These are phyloP conservation scores for Daldinia sp. DNA, from an alignment of 2,329 filamentous ascomycete species.

Conservation along the genomic window DNA sequence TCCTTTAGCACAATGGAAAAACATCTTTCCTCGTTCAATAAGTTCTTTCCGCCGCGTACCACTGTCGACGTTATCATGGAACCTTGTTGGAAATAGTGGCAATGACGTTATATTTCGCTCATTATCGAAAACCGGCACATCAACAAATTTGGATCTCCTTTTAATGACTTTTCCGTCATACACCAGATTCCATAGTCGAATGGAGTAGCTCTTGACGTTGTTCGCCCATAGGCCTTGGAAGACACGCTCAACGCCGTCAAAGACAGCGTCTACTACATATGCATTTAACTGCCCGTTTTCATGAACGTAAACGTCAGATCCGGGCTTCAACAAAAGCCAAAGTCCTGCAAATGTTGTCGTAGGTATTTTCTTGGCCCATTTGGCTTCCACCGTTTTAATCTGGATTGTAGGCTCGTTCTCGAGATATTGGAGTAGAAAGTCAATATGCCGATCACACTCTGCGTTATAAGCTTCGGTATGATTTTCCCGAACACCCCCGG, in stretches of 20 bases:
- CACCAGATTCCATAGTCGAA: constrained; percentile 32
- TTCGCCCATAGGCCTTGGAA: constrained; percentile 21
- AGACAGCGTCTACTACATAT: constrained; percentile 32
- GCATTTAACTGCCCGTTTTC: constrained; percentile 38
- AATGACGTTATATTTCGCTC: constrained; percentile 34
- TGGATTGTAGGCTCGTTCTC: constrained; percentile 31
- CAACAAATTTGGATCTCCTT: constrained; percentile 19
- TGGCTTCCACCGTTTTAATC: constrained; percentile 24
- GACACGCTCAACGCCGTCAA: constrained; percentile 25
- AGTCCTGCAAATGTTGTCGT: constrained; percentile 36
- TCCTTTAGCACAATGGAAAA: constrained; percentile 27
- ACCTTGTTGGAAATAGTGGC: constrained; percentile 34
- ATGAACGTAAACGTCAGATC: constrained; percentile 33
- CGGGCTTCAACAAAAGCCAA: constrained; percentile 37
- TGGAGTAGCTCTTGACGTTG: constrained; percentile 14
- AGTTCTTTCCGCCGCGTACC: constrained; percentile 29
- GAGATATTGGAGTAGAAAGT: constrained; percentile 34
- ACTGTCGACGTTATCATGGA: constrained; percentile 24
- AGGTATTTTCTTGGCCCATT: constrained; percentile 33
- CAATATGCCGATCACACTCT: constrained; percentile 36
- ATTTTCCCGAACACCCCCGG: constrained; percentile 21
- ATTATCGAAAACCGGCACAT: constrained; percentile 31
- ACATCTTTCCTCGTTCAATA: constrained; percentile 32
- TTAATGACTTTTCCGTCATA: constrained; percentile 33
- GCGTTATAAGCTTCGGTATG: constrained; percentile 33